Conservation (phyloP, 768 basidiomycete species). For the Piloderma croceum region DNA sequence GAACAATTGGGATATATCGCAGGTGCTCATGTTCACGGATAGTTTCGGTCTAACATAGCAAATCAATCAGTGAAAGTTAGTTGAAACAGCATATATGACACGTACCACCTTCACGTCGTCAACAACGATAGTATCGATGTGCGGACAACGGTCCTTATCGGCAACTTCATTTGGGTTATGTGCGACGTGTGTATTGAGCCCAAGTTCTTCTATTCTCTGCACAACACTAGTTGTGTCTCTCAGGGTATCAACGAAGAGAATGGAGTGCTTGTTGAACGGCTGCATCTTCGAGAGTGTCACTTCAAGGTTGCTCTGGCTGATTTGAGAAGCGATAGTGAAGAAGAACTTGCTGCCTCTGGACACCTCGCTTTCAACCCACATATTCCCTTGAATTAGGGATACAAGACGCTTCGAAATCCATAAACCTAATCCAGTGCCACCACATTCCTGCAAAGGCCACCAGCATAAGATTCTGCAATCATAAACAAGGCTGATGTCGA, state of each 20-base stretch:
- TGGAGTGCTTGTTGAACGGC: slow-evolving; percentile 81
- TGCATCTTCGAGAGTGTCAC: slow-evolving; percentile 72
- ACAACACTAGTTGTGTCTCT: slow-evolving; percentile 71
- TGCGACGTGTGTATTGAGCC: slow-evolving; percentile 70
- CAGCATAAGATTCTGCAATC: slow-evolving; percentile 6
- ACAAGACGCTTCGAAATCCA: slow-evolving; percentile 98
- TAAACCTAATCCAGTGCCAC: slow-evolving; percentile 92
- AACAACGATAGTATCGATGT: slow-evolving; percentile 93
- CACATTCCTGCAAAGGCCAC: slow-evolving; percentile 74
- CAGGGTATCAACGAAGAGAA: slow-evolving; percentile 88
- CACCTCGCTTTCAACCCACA: slow-evolving; percentile 98
- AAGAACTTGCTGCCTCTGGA: slow-evolving; percentile 91
- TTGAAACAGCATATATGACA: slow-evolving; percentile 16
- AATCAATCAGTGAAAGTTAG: slow-evolving; percentile 7
- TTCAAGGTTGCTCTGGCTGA: slow-evolving; percentile 71
- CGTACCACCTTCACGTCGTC: slow-evolving; percentile 82
- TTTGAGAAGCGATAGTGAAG: slow-evolving; percentile 90
- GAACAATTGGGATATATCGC: slow-evolving; percentile 92
- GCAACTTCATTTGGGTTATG: slow-evolving; percentile 77
- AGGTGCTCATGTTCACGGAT: slow-evolving; percentile 91
- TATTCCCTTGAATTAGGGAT: slow-evolving; percentile 94
- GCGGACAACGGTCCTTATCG: slow-evolving; percentile 75
- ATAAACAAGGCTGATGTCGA: slow-evolving; percentile 14
- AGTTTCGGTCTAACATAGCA: slow-evolving; percentile 63
- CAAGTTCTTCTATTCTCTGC: slow-evolving; percentile 70